A percentile compares a stretch with the other conserved stretches of the same genome.
These are phyloP conservation scores for Friedmanniomyces endolithicus DNA, from an alignment of 495 filamentous ascomycete genomes.

Conservation along the genomic window DNA sequence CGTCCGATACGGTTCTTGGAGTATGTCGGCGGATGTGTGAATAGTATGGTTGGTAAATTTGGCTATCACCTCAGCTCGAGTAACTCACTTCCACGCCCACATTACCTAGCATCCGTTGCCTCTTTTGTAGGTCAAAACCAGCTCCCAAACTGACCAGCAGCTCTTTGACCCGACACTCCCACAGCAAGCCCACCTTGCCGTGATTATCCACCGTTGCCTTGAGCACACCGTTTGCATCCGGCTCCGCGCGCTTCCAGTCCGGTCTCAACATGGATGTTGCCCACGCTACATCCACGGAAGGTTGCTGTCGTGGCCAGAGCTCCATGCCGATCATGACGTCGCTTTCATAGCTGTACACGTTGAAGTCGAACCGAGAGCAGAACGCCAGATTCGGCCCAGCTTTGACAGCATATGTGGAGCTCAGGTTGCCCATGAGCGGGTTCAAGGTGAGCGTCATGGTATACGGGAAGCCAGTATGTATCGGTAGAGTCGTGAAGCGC, in stretches of 20 bases:
- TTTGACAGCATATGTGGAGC: slow-evolving; percentile 76
- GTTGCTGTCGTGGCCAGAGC: slow-evolving; percentile 47
- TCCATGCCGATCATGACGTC: slow-evolving; percentile 83
- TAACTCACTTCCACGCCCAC: slow-evolving; percentile 85
- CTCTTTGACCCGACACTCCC: slow-evolving; percentile 91
- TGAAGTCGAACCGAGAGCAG: slow-evolving; percentile 87
- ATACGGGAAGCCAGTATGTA: slow-evolving; percentile 72
- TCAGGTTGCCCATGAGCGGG: slow-evolving; percentile 83
- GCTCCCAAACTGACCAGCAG: slow-evolving; percentile 82
- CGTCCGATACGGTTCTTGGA: background rate
- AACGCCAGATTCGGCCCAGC: slow-evolving; percentile 70
- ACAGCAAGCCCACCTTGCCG: slow-evolving; percentile 69
- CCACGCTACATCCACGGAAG: slow-evolving; percentile 32
- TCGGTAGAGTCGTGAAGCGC: slow-evolving; percentile 82
- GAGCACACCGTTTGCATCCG: slow-evolving; percentile 65
- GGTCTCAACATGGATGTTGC: slow-evolving; percentile 25
- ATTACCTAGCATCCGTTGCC: slow-evolving; percentile 55
- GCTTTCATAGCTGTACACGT: slow-evolving; percentile 95
- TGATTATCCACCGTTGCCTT: slow-evolving; percentile 82
- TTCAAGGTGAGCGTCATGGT: slow-evolving; percentile 73
- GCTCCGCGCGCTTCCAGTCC: slow-evolving; percentile 33
- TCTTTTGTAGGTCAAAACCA: slow-evolving; percentile 55
- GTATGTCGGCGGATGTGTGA: background rate
- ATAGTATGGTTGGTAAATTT: background rate
- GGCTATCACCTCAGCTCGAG: slow-evolving; percentile 53